These are phyloP conservation scores for Ophioceras dolichostomum DNA, from an alignment of 2,329 filamentous ascomycete genomes.

Conservation along the genomic window DNA sequence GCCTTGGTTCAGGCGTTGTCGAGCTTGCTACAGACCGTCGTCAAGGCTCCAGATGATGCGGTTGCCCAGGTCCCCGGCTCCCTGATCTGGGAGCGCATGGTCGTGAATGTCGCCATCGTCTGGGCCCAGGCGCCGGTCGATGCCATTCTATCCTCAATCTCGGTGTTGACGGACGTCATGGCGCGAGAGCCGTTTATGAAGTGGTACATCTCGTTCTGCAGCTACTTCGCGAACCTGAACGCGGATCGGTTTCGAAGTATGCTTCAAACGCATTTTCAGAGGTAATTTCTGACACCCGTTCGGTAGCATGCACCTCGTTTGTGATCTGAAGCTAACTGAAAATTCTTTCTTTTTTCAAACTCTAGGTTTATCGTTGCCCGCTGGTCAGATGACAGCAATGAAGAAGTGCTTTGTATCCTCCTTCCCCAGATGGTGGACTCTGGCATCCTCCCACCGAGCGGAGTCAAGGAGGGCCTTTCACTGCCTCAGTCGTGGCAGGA, in stretches of 20 bases:
- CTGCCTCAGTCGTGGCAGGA: constrained; percentile 61
- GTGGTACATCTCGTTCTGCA: constrained; percentile 79
- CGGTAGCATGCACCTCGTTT: background rate
- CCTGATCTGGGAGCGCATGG: constrained; percentile 42
- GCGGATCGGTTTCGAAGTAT: constrained; percentile 63
- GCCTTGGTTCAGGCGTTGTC: constrained; percentile 44
- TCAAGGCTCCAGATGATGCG: constrained; percentile 21
- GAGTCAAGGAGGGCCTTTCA: constrained; percentile 35
- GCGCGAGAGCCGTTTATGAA: constrained; percentile 51
- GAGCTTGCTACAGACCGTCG: constrained; percentile 35
- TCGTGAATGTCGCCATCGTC: constrained; percentile 50
- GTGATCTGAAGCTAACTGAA: no score
- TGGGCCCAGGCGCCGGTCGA: constrained; percentile 73
- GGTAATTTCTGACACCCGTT: constrained; percentile 34
- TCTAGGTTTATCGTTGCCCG: constrained; percentile 60
- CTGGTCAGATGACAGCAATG: constrained; percentile 55
- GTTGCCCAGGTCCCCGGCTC: constrained; percentile 21
- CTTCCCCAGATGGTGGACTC: constrained; percentile 51
- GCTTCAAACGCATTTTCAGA: constrained; percentile 72
- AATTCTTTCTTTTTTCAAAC: no score
- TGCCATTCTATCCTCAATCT: constrained; percentile 58
- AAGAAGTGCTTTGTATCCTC: constrained; percentile 56
- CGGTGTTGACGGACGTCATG: constrained; percentile 51
- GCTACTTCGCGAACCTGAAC: constrained; percentile 64
- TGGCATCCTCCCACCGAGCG: constrained; percentile 38